Evolutionary conservation across 2,329 filamentous ascomycete species (phyloP), one percentile per base, ranked within the genome.

Genomic region (Thelonectria discophora): DNA sequence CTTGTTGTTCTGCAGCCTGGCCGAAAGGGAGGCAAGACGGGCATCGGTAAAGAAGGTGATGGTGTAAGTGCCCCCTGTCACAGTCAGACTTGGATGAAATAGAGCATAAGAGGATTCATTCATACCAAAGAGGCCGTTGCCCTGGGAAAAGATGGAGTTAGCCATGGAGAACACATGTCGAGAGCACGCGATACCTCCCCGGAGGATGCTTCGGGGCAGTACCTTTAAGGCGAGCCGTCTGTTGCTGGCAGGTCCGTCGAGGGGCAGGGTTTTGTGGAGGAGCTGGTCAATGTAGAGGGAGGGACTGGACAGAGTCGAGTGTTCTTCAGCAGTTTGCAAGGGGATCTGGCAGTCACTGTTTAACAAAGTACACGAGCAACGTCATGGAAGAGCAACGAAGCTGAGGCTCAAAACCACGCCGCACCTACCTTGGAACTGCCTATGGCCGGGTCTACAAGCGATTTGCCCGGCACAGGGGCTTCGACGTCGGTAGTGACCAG

Each of bases 31-130:
- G 18, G 67, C 64, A 2, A 70, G 58, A n/a, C 68, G 60, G 5
- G 48, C 64, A 18, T 70, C 68, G 0, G 64, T 67, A 10, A 70
- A 69, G 21, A 70, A 70, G 1, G 67, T 70, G 32, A 70, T 49
- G 5, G 61, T 68, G 2, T 65, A 68, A 3, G 62, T 67, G 2
- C 67, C 67, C 17, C 59, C 68, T 69, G 12, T 7, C 30, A 7
- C 24, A 1, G 9, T 63, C n/a, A 57, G 54, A 53, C 17, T n/a
- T n/a, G 21, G 21, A 24, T 24, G 6, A 1, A 18, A 47, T 27
- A 9, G 21, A 34, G 12, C 20, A 8, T 8, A 10, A 27, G 40
- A 12, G 6, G 18, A 24, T 24, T 4, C 7, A 8, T 10, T 10
- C 30, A 45, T 62, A 70, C 68, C 65, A 12, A 70, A 46, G 1